phyloP scores from a whole-genome alignment of 2,329 filamentous ascomycete genomes.

The Ophiosphaerella korrae region DNA sequence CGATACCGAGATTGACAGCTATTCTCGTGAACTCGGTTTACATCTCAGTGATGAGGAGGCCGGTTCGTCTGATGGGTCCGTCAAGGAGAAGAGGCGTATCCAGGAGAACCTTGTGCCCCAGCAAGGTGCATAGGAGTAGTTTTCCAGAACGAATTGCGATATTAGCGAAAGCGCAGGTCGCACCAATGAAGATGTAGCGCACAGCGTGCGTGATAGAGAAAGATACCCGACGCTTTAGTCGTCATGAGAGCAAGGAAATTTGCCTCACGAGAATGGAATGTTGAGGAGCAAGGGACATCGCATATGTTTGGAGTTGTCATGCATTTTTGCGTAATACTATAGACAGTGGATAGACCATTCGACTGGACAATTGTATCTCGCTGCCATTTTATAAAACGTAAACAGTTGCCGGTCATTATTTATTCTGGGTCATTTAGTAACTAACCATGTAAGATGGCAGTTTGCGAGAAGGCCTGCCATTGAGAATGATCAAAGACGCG shows the following conservation, averaged over 20 bases:
- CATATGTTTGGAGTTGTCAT: slow-evolving; percentile 1
- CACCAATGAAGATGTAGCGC: slow-evolving; percentile 14
- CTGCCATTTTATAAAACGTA: no score
- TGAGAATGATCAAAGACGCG: background rate
- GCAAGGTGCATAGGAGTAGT: slow-evolving; percentile 14
- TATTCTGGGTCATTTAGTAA: no score
- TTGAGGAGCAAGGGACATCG: background rate
- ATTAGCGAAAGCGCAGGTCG: slow-evolving; percentile 18
- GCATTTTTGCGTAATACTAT: background rate
- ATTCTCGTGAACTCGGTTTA: slow-evolving; percentile 42
- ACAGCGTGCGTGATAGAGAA: slow-evolving; percentile 17
- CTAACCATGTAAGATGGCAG: no score
- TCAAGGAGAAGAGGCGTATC: slow-evolving; percentile 31
- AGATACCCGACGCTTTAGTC: slow-evolving; percentile 35
- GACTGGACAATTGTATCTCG: slow-evolving; percentile 5
- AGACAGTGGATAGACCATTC: slow-evolving; percentile 16
- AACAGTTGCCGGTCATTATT: no score
- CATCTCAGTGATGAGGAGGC: slow-evolving; percentile 39
- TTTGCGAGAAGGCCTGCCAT: no score
- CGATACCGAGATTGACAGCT: slow-evolving; percentile 41
- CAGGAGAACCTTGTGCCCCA: slow-evolving; percentile 28
- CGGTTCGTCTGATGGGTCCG: slow-evolving; percentile 27
- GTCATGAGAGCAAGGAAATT: slow-evolving; percentile 11
- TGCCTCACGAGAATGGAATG: background rate
- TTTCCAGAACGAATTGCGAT: background rate